Percentiles rank a stretch among this genome's conserved stretches.
Evolutionary conservation across 1,139 yeast species (phyloP).

Genomic region (Candida gigantensis): DNA sequence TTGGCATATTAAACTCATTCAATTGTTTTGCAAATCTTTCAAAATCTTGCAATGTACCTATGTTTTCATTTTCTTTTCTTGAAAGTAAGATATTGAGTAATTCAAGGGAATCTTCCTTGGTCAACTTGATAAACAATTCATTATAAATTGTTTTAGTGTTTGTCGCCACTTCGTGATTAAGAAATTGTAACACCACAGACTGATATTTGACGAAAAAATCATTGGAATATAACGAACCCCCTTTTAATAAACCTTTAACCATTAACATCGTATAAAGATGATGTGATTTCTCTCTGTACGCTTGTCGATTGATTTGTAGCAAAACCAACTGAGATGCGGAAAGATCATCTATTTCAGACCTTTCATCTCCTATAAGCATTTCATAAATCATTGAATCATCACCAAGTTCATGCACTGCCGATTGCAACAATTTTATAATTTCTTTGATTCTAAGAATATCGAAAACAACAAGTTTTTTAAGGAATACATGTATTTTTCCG

Average conservation of each 20-base stretch:
- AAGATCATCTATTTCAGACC: no score
- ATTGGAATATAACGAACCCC: conserved; percentile 7
- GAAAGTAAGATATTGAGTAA: conserved; percentile 23
- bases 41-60: conserved; percentile 22
- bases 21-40: conserved; percentile 19
- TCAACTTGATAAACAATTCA: conserved; percentile 21
- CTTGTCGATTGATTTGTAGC: conserved; percentile 15
- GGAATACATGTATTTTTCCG: conserved; percentile 10
- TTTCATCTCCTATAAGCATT: conserved; percentile 18
- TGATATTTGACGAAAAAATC: conserved; percentile 10
- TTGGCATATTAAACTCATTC: conserved; percentile 56
- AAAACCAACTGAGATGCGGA: conserved; percentile 19
- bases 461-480: conserved; percentile 22
- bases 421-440: conserved; percentile 10
- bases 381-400: conserved; percentile 16
- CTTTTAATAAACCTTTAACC: conserved; percentile 11
- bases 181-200: conserved; percentile 11
- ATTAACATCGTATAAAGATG: conserved; percentile 12
- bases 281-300: conserved; percentile 11
- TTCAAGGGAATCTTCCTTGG: conserved; percentile 21
- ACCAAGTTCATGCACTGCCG: conserved; percentile 3
- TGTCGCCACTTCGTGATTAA: conserved; percentile 22
- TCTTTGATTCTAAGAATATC: conserved; percentile 22
- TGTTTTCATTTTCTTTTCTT: conserved; percentile 7
- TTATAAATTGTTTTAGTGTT: conserved; percentile 27